Base-by-base conservation (phyloP, 768 basidiomycete species). In the Trametes sanguinea region DNA sequence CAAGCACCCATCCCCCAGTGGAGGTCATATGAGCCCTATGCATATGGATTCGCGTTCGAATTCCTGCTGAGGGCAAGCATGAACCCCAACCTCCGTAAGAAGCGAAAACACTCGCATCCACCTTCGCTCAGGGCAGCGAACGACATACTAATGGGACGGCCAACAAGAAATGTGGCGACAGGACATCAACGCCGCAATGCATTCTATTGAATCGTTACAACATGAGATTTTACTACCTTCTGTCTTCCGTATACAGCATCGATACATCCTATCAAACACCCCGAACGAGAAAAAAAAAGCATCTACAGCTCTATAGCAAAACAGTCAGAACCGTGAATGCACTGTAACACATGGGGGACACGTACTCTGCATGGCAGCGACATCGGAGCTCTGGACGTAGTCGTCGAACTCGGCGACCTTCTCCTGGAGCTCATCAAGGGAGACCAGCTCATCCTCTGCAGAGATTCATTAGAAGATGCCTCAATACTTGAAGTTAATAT, bases 401-500 rank as follows among this genome's bases (percentile, higher is more conserved):
- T 94, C 93, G 11, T 93, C 92, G 62, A 92, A 86, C 68, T 91
- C 94, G 5, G 78, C 79, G 63, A 97, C 81, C 81, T 90, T 84
- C 75, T 98, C 96, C 76, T 98, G 94, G 65, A 98, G 83, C 22
- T 97, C 94, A 65, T 96, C 94, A 64, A 89, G 81, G 2, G 94
- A 96, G 54, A 98, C 88, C 66, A 91, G 89, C 70, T 96, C 95
- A 65, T 98, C 96, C 93, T 96, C 95, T 94, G 73, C 47, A 50
- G 39, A 37, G 47, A 56, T 2, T 6, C 4, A 37, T 29, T 16
- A 54, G 32, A 8, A 30, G 22, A 22, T 1, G 22, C 22, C 22
- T 22, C 22, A 22, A 22, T 22, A 22, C 22, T 22, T 22, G 22
- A 22, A 22, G 22, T 22, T 22, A 22, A 22, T 22, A 22, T 22